These are phyloP conservation scores for Lentinus brumalis DNA, from an alignment of 768 basidiomycete species.

Conservation along the genomic window DNA sequence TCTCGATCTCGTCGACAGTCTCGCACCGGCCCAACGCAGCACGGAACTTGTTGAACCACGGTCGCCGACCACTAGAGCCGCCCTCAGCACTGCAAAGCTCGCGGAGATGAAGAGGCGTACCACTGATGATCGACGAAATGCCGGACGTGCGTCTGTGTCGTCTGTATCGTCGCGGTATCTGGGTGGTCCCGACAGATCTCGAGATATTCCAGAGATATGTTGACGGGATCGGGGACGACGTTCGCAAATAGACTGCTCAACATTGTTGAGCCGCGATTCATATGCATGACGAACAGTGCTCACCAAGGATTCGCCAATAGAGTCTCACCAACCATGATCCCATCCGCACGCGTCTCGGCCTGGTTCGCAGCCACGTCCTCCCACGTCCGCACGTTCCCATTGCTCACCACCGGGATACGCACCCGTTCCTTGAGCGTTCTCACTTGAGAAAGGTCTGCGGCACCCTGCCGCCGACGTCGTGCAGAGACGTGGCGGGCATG, in stretches of 20 bases:
- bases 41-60: slow-evolving; percentile 32
- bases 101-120: slow-evolving; percentile 38
- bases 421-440: slow-evolving; percentile 54
- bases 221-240: slow-evolving; percentile 59
- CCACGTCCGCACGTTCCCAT: slow-evolving; percentile 73
- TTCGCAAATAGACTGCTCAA: slow-evolving; percentile 57
- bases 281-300: slow-evolving; percentile 6
- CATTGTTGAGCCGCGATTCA: not conserved
- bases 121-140: slow-evolving; percentile 72
- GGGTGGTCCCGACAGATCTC: slow-evolving; percentile 56
- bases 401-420: slow-evolving; percentile 66
- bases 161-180: slow-evolving; percentile 46
- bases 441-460: slow-evolving; percentile 67
- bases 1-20: slow-evolving; percentile 26
- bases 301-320: slow-evolving; percentile 76
- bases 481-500: slow-evolving; percentile 77
- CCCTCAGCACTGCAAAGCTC: not conserved
- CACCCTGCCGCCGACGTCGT: slow-evolving; percentile 67
- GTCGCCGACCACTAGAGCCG: slow-evolving; percentile 23
- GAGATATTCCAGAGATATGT: slow-evolving; percentile 71
- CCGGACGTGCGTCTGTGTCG: slow-evolving; percentile 63
- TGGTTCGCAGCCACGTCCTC: slow-evolving; percentile 58
- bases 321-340: slow-evolving; percentile 82
- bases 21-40: slow-evolving; percentile 20
- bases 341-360: slow-evolving; percentile 62